phyloP scores from a whole-genome alignment of 2,329 filamentous ascomycete species.

The Geosmithia morbida region DNA sequence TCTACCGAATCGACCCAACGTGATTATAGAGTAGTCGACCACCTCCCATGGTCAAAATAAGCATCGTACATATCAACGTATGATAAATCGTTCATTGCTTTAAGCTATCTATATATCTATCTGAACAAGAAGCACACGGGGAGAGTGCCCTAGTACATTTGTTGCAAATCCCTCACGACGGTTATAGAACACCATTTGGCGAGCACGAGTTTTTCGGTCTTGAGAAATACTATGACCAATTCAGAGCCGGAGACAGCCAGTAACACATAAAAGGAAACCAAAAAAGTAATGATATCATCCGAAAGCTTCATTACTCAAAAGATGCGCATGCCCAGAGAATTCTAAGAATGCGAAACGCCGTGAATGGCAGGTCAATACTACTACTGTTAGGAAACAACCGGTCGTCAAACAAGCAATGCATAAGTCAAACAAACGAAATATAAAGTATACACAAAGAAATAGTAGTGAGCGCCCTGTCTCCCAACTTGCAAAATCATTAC shows the following conservation, averaged over 20 bases:
- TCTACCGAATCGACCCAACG: constrained; percentile 3
- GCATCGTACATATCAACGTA: neutral
- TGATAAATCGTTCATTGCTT: neutral
- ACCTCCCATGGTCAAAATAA: neutral
- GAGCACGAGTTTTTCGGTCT: neutral
- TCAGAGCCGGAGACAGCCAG: too few relatives aligned
- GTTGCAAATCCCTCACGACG: neutral
- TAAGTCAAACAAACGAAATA: neutral
- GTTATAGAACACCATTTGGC: neutral
- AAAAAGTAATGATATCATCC: neutral
- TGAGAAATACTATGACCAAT: neutral
- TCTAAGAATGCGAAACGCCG: neutral
- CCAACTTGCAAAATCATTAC: neutral
- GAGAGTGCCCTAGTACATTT: neutral
- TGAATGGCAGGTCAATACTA: neutral
- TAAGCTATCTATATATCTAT: neutral
- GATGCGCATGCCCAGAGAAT: neutral
- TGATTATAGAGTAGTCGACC: neutral
- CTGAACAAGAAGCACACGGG: neutral
- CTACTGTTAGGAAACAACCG: neutral
- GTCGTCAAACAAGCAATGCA: neutral
- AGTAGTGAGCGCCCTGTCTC: neutral
- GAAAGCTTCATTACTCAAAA: too few relatives aligned
- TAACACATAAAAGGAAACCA: neutral
- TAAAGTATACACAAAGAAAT: neutral